These are phyloP conservation scores for Nicotiana paniculata DNA, from an alignment of 257 asterid genomes.

Conservation along the genomic window DNA sequence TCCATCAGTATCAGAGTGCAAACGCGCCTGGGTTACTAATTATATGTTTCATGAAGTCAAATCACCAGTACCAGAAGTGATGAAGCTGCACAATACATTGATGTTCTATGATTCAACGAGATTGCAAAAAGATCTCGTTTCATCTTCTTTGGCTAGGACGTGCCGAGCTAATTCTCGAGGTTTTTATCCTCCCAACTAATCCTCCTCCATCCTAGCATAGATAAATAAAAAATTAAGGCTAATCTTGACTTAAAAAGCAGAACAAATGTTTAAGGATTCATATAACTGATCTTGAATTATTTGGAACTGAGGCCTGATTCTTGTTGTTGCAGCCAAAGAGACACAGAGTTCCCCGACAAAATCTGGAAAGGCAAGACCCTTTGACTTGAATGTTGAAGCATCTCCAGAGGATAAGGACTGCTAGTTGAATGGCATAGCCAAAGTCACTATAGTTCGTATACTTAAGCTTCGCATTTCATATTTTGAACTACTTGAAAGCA, in stretches of 20 bases:
- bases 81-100: slow-evolving; percentile 31
- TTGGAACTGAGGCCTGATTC: neutral
- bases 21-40: slow-evolving; percentile 26
- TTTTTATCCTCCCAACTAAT: neutral
- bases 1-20: slow-evolving; percentile 32
- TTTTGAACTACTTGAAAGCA: neutral
- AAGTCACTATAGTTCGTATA: neutral
- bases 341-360: neutral
- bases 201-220: neutral
- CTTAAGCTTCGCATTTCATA: neutral
- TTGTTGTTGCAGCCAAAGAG: slow-evolving; percentile 3
- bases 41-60: slow-evolving; percentile 23
- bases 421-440: neutral
- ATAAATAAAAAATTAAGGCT: neutral
- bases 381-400: slow-evolving; percentile 20
- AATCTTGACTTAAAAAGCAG: neutral
- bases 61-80: slow-evolving; percentile 21
- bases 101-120: slow-evolving; percentile 44
- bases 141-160: slow-evolving; percentile 16
- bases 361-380: neutral
- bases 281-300: neutral
- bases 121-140: slow-evolving; percentile 29
- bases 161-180: neutral
- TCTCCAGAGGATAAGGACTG: neutral
- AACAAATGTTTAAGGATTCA: neutral